Conservation (phyloP, 768 basidiomycete genomes). For the Trametes maxima region DNA sequence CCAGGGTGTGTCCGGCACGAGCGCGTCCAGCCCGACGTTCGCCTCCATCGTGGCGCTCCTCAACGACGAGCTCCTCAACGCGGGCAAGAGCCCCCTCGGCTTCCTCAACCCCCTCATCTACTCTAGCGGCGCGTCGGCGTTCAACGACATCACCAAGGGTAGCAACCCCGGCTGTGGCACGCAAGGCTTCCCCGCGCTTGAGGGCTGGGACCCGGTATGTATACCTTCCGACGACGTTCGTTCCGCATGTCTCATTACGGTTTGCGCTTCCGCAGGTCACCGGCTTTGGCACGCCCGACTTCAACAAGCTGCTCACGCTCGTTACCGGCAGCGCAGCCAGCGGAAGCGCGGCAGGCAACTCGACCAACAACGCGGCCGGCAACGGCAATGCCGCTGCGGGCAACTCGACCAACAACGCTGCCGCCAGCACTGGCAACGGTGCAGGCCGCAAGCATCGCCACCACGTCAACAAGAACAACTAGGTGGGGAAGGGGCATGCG, state of each 20-base stretch:
- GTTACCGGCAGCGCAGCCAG: slow-evolving; percentile 18
- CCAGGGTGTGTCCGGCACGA: slow-evolving; percentile 32
- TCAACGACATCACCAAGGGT: slow-evolving; percentile 33
- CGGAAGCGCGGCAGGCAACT: neutral
- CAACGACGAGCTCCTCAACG: slow-evolving; percentile 32
- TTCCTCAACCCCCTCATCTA: slow-evolving; percentile 36
- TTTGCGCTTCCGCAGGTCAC: slow-evolving; percentile 19
- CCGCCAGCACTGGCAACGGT: neutral
- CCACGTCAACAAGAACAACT: slow-evolving; percentile 1
- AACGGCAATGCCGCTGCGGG: neutral
- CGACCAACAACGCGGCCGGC: neutral
- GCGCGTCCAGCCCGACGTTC: slow-evolving; percentile 29
- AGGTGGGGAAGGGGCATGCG: neutral
- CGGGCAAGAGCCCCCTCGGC: slow-evolving; percentile 30
- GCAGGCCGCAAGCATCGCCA: slow-evolving; percentile 2
- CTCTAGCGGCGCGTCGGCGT: slow-evolving; percentile 22
- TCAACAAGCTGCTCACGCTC: slow-evolving; percentile 25
- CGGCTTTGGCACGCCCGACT: slow-evolving; percentile 39
- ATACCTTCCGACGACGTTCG: neutral
- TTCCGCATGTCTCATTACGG: neutral
- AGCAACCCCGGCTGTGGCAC: slow-evolving; percentile 33
- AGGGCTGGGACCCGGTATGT: slow-evolving; percentile 34
- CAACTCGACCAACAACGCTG: neutral
- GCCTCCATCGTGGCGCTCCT: slow-evolving; percentile 33
- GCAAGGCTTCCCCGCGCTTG: slow-evolving; percentile 28